Conservation (phyloP, 2,329 filamentous ascomycete species). For the Orbilia javanica region DNA sequence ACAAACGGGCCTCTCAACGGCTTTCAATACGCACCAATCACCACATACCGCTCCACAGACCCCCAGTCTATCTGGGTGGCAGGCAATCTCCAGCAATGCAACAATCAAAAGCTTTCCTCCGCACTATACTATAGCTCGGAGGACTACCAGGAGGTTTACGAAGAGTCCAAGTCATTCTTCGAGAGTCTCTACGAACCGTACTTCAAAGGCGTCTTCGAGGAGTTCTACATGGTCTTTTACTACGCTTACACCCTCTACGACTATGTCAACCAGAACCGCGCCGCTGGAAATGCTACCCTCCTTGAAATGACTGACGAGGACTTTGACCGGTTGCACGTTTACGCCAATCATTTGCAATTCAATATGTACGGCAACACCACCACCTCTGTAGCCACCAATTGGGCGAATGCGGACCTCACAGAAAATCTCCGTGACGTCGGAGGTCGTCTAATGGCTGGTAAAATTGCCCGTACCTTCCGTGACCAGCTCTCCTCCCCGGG, state of each 20-base stretch:
- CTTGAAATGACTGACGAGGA: conserved; percentile 33
- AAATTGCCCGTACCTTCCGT: conserved; percentile 21
- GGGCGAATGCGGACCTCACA: conserved; percentile 1
- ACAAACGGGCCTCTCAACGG: conserved; percentile 46
- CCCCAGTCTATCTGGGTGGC: conserved; percentile 41
- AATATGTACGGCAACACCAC: conserved; percentile 51
- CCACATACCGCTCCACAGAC: conserved; percentile 38
- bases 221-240: conserved; percentile 36
- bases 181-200: conserved; percentile 32
- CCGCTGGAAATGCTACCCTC: conserved; percentile 33
- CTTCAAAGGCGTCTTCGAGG: conserved; percentile 41
- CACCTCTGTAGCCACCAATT: conserved; percentile 23
- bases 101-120: conserved; percentile 23
- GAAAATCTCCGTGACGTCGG: conserved; percentile 32
- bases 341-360: conserved; percentile 51
- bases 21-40: conserved; percentile 48
- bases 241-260: conserved; percentile 38
- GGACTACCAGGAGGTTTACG: conserved; percentile 27
- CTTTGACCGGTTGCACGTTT: conserved; percentile 31
- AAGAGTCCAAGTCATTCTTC: conserved; percentile 31
- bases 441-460: conserved; percentile 34
- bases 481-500: conserved; percentile 17
- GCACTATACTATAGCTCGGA: conserved; percentile 32
- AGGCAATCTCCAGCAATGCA: conserved; percentile 22
- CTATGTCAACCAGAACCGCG: conserved; percentile 50